Percentiles rank a stretch among this genome's conserved stretches.
phyloP scores from a whole-genome alignment of 805 yeast genomes.

The Myxozyma neglecta region DNA sequence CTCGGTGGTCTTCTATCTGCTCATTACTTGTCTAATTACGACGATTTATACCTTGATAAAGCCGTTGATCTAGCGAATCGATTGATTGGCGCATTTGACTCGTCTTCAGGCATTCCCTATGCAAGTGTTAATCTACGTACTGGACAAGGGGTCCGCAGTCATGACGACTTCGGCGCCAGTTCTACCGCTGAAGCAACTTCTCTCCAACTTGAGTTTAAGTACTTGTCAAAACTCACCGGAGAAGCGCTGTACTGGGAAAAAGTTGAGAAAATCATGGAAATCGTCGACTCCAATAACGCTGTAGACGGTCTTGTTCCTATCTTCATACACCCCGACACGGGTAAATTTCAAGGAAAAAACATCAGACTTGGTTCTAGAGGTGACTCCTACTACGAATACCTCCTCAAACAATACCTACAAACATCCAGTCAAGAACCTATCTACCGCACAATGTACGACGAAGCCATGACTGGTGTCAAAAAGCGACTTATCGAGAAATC shows the following conservation, averaged over 20 bases:
- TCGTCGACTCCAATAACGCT: conserved; percentile 64
- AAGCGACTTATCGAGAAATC: conserved; percentile 62
- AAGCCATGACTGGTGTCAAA: conserved; percentile 74
- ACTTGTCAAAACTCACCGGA: conserved; percentile 76
- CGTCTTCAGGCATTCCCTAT: conserved; percentile 70
- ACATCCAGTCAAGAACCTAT: conserved; percentile 61
- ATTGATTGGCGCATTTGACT: conserved; percentile 65
- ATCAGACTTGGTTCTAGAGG: conserved; percentile 90
- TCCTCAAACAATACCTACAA: conserved; percentile 80
- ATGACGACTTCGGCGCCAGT: conserved; percentile 64
- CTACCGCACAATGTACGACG: conserved; percentile 73
- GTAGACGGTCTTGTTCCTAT: conserved; percentile 81
- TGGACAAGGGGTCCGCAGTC: conserved; percentile 60
- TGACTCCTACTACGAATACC: conserved; percentile 83
- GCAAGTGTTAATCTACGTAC: conserved; percentile 72
- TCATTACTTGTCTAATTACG: conserved; percentile 59
- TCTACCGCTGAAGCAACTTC: conserved; percentile 91
- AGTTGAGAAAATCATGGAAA: conserved; percentile 70
- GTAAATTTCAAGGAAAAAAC: conserved; percentile 59
- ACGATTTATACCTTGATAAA: conserved; percentile 69
- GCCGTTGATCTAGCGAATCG: conserved; percentile 80
- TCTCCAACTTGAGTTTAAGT: conserved; percentile 82
- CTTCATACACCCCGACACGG: conserved; percentile 71
- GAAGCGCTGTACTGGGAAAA: conserved; percentile 74
- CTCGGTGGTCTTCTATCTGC: conserved; percentile 90